These are phyloP conservation scores for Talaromyces sp. DNA, from an alignment of 2,329 filamentous ascomycete genomes.

Conservation along the genomic window DNA sequence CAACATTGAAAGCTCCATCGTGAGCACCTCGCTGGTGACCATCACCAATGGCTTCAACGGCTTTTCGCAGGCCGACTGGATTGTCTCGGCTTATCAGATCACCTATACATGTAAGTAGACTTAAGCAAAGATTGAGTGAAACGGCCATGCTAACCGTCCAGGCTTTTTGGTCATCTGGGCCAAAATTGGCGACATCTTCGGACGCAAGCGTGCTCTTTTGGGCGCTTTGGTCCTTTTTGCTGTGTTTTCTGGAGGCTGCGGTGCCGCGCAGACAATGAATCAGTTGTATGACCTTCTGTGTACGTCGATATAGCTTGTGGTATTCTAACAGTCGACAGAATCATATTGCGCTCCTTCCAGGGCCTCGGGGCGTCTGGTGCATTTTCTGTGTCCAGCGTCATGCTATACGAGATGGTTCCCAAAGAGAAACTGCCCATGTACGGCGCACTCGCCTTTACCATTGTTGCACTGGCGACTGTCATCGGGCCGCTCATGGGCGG, in stretches of 20 bases:
- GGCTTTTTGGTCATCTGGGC: slow-evolving; percentile 29
- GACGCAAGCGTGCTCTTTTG: slow-evolving; percentile 22
- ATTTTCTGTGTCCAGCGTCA: slow-evolving; percentile 24
- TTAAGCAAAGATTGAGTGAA: not conserved
- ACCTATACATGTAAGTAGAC: slow-evolving; percentile 27
- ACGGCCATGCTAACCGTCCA: not conserved
- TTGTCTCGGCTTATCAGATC: slow-evolving; percentile 31
- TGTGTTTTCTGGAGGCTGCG: slow-evolving; percentile 28
- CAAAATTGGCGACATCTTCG: slow-evolving; percentile 29
- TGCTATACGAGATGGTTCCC: slow-evolving; percentile 27
- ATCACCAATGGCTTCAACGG: slow-evolving; percentile 30
- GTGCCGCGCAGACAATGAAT: slow-evolving; percentile 23
- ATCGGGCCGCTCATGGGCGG: slow-evolving; percentile 22
- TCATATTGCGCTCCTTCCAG: slow-evolving; percentile 21
- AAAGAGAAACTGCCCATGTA: slow-evolving; percentile 20
- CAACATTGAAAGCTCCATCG: slow-evolving; percentile 31
- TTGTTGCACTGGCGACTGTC: slow-evolving; percentile 19
- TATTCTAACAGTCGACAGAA: slow-evolving; percentile 11
- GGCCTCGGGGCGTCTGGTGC: slow-evolving; percentile 17
- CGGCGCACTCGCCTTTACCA: slow-evolving; percentile 20
- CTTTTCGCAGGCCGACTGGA: slow-evolving; percentile 30
- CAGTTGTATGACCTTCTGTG: slow-evolving; percentile 21
- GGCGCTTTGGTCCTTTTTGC: slow-evolving; percentile 24
- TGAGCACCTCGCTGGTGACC: slow-evolving; percentile 30
- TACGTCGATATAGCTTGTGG: not conserved